Base-by-base conservation (phyloP, 345 rosid species). In the Lepidium didymum region DNA sequence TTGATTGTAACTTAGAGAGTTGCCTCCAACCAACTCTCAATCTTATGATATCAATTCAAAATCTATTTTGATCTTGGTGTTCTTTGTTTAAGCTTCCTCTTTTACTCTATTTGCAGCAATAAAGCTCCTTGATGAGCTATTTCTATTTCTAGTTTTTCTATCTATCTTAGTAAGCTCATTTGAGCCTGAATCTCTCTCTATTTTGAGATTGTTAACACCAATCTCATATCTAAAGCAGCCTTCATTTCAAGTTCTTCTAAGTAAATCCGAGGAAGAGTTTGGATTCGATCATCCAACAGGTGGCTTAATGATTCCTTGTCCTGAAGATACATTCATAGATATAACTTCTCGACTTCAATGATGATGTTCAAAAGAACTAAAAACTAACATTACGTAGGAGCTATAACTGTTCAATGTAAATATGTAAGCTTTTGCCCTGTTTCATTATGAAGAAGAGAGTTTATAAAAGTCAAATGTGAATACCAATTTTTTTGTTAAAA, bases 221-320 rank as follows among this genome's bases (percentile, higher is more conserved):
- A 8, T 84, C 4, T 80, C 84, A 8, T 76, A 62, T 16, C 45
- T 81, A 31, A 80, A 54, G 25, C 63, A 80, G n/a, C 73, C 86
- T 60, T 70, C 73, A 0, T 85, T 87, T 40, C 86, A 75, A 45
- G 78, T 54, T 37, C 65, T 82, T 72, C 76, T 82, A 12, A 31
- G 75, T 12, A 75, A 61, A 67, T 74, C 81, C 1, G 87, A 81
- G 35, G 85, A 87, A 65, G 86, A 83, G 60, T 80, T 76, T 8
- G 82, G 86, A 0, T 76, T 69, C 4, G 61, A 82, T 47, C 84
- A 82, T 78, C 83, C 83, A 2, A 84, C 53, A 70, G 85, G 86
- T 0, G 85, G 81, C 23, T 63, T 85, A 13, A 85, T 75, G 8
- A 75, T 87, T 41, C 90, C 81, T 6, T 82, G 83, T 72, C 56